phyloP scores from a whole-genome alignment of 2,329 filamentous ascomycete genomes.

The Mycogone perniciosa region DNA sequence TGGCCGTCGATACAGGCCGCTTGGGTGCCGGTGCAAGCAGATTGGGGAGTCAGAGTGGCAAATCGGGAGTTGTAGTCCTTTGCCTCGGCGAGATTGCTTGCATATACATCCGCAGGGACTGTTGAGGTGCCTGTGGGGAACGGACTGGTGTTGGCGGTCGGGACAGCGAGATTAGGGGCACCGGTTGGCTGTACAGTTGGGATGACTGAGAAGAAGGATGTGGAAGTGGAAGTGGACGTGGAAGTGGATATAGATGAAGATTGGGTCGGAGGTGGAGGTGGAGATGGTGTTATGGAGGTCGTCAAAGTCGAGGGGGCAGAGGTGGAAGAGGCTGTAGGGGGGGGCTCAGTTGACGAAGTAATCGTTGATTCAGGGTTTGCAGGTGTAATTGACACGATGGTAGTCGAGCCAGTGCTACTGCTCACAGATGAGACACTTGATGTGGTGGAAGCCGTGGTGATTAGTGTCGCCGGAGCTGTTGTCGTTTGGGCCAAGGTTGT shows the following conservation, averaged over 20 bases:
- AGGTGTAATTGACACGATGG: background rate
- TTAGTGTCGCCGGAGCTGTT: background rate
- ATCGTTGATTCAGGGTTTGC: background rate
- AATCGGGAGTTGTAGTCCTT: slow-evolving; percentile 43
- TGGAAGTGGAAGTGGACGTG: slow-evolving; percentile 5
- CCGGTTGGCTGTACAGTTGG: slow-evolving; percentile 30
- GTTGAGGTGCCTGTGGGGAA: slow-evolving; percentile 32
- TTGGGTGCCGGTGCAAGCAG: slow-evolving; percentile 41
- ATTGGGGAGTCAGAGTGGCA: slow-evolving; percentile 35
- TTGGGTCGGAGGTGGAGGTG: background rate
- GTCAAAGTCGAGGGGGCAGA: background rate
- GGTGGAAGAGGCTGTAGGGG: background rate
- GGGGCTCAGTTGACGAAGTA: background rate
- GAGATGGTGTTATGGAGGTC: background rate
- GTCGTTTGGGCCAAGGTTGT: background rate
- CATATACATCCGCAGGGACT: slow-evolving; percentile 36
- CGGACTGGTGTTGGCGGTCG: slow-evolving; percentile 33
- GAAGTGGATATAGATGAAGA: background rate
- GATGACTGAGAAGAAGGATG: slow-evolving; percentile 11
- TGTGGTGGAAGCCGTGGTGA: background rate
- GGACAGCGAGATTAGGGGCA: slow-evolving; percentile 31
- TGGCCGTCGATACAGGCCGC: slow-evolving; percentile 48
- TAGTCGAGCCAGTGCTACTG: background rate
- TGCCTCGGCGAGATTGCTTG: slow-evolving; percentile 40
- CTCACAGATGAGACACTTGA: background rate